Conservation (phyloP, 2,329 filamentous ascomycete genomes). For the Penicillium sp. region DNA sequence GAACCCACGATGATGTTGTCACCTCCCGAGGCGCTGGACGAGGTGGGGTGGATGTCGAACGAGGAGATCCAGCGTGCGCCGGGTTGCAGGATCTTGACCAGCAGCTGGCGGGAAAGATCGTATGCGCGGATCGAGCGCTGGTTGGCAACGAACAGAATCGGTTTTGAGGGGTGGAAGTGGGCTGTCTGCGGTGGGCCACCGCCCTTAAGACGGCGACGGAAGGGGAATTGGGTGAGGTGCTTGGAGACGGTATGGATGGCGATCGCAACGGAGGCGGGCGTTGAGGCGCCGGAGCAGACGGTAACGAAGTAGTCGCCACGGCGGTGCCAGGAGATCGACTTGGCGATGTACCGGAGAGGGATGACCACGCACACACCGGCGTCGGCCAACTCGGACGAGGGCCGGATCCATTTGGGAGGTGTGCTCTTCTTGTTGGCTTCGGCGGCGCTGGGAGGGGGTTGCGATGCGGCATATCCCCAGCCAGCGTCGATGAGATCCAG, state of each 20-base stretch:
- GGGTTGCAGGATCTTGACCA: slow-evolving; percentile 89
- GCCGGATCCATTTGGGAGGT: slow-evolving; percentile 79
- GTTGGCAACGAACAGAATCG: slow-evolving; percentile 93
- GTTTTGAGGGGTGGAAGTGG: slow-evolving; percentile 90
- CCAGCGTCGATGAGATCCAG: slow-evolving; percentile 77
- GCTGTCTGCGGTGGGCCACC: slow-evolving; percentile 80
- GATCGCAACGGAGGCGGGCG: slow-evolving; percentile 61
- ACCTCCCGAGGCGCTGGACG: slow-evolving; percentile 85
- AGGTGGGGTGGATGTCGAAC: slow-evolving; percentile 86
- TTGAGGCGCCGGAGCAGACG: slow-evolving; percentile 67
- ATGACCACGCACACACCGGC: slow-evolving; percentile 74
- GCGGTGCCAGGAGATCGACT: slow-evolving; percentile 89
- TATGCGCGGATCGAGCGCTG: slow-evolving; percentile 91
- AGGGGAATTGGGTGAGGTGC: slow-evolving; percentile 91
- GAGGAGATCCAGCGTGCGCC: slow-evolving; percentile 93
- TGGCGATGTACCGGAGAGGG: slow-evolving; percentile 76
- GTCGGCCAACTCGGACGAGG: slow-evolving; percentile 69
- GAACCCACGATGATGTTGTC: slow-evolving; percentile 93
- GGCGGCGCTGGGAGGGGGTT: slow-evolving; percentile 50
- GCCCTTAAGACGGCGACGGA: slow-evolving; percentile 68
- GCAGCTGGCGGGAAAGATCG: slow-evolving; percentile 84
- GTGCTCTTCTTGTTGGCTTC: slow-evolving; percentile 65
- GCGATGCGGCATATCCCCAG: slow-evolving; percentile 83
- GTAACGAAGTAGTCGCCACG: slow-evolving; percentile 92
- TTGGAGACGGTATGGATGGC: slow-evolving; percentile 94